These are phyloP conservation scores for Aureobasidium zeae DNA, from an alignment of 2,329 filamentous ascomycete genomes.

Conservation along the genomic window DNA sequence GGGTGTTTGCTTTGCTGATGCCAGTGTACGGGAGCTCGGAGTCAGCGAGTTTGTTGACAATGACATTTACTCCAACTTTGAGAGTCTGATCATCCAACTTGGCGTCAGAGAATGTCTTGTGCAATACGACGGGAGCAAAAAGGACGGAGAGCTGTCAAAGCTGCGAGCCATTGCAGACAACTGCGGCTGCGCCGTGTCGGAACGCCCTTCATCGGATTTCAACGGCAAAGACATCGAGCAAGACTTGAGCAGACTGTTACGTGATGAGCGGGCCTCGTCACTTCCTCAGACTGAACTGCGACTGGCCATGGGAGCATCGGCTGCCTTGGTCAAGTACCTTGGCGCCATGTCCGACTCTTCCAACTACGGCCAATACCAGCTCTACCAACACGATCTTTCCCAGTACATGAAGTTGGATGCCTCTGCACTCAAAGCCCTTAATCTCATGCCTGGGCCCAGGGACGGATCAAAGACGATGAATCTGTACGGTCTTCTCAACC, in stretches of 20 bases:
- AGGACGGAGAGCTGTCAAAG: slow-evolving; percentile 82
- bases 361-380: slow-evolving; percentile 93
- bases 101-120: slow-evolving; percentile 90
- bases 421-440: slow-evolving; percentile 84
- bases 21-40: slow-evolving; percentile 86
- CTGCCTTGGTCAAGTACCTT: slow-evolving; percentile 89
- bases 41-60: slow-evolving; percentile 99
- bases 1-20: slow-evolving; percentile 95
- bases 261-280: slow-evolving; percentile 70
- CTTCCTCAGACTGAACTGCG: slow-evolving; percentile 88
- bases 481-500: slow-evolving; percentile 83
- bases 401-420: slow-evolving; percentile 99
- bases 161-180: slow-evolving; percentile 81
- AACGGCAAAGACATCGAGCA: slow-evolving; percentile 89
- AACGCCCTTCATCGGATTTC: slow-evolving; percentile 69
- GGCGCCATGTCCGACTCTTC: slow-evolving; percentile 80
- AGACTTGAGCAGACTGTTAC: slow-evolving; percentile 76
- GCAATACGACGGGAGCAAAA: slow-evolving; percentile 67
- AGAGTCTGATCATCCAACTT: slow-evolving; percentile 89
- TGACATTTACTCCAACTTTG: slow-evolving; percentile 95
- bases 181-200: slow-evolving; percentile 82
- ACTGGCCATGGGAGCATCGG: slow-evolving; percentile 89
- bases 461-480: slow-evolving; percentile 98
- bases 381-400: slow-evolving; percentile 93
- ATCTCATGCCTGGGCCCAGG: slow-evolving; percentile 89